Conservation (phyloP, 2,329 filamentous ascomycete genomes). For the Ceratocystis destructans region DNA sequence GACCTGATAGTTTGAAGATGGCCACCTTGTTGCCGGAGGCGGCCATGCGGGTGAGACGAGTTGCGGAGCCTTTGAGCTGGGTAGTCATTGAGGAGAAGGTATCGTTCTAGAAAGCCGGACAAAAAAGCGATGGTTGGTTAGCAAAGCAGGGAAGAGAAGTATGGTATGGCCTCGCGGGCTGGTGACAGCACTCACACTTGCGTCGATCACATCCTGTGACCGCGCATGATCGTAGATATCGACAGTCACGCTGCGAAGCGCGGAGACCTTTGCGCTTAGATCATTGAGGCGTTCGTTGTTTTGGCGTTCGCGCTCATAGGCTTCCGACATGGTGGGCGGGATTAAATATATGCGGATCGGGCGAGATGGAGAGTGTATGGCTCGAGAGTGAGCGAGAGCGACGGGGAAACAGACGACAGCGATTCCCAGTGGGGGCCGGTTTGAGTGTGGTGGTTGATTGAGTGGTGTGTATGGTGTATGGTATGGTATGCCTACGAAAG, state of each 20-base stretch:
- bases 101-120: conserved; percentile 48
- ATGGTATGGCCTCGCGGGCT: no score
- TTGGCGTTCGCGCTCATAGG: conserved; percentile 70
- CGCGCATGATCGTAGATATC: conserved; percentile 97
- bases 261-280: conserved; percentile 78
- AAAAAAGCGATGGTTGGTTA: background rate
- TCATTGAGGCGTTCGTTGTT: conserved; percentile 92
- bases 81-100: conserved; percentile 81
- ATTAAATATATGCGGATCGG: no score
- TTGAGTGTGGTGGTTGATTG: background rate
- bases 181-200: conserved; percentile 46
- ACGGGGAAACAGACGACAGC: background rate
- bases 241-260: conserved; percentile 82
- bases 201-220: conserved; percentile 76
- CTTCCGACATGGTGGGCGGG: conserved; percentile 48
- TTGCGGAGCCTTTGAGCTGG: conserved; percentile 70
- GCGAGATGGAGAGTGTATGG: background rate
- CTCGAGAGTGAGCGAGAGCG: background rate
- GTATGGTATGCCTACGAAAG: no score
- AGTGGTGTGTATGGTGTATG: no score
- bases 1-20: conserved; percentile 75
- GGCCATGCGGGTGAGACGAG: conserved; percentile 77
- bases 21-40: conserved; percentile 80
- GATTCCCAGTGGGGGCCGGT: background rate
- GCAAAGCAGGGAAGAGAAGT: background rate